A percentile compares a stretch with the other conserved stretches of the same genome.
phyloP scores from a whole-genome alignment of 768 basidiomycete species.

The Suillus occidentalis region DNA sequence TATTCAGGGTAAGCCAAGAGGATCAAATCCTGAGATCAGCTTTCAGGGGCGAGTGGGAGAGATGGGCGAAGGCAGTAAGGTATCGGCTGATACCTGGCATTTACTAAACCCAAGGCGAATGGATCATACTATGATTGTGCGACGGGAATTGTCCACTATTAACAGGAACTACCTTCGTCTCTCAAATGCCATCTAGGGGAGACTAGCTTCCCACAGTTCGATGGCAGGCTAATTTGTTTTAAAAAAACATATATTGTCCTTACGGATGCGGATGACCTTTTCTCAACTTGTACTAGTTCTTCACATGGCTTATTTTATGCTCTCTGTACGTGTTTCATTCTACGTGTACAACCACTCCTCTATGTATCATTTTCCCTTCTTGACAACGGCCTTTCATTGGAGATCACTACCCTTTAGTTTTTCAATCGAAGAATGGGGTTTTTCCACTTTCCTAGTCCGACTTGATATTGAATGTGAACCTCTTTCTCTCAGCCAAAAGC shows the following conservation, averaged over 20 bases:
- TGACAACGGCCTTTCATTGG: background rate
- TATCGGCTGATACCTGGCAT: conserved; percentile 34
- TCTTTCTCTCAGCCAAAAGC: background rate
- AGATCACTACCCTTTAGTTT: background rate
- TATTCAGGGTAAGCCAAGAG: background rate
- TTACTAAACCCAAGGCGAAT: conserved; percentile 16
- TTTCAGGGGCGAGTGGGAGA: background rate
- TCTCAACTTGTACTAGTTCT: background rate
- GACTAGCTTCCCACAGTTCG: background rate
- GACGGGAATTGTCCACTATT: background rate
- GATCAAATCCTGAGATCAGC: background rate
- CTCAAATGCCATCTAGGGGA: background rate
- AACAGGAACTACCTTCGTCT: background rate
- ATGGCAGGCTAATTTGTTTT: background rate
- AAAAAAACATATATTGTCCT: background rate
- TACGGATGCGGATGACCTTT: background rate
- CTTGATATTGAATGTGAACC: conserved; percentile 1
- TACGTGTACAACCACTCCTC: background rate
- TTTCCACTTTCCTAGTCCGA: background rate
- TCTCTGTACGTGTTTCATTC: background rate
- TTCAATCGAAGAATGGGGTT: background rate
- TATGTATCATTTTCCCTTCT: background rate
- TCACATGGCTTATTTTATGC: background rate
- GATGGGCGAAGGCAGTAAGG: conserved; percentile 28
- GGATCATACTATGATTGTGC: background rate